Evolutionary conservation across 495 filamentous ascomycete species (phyloP).

Genomic region (Xylaria curta): DNA sequence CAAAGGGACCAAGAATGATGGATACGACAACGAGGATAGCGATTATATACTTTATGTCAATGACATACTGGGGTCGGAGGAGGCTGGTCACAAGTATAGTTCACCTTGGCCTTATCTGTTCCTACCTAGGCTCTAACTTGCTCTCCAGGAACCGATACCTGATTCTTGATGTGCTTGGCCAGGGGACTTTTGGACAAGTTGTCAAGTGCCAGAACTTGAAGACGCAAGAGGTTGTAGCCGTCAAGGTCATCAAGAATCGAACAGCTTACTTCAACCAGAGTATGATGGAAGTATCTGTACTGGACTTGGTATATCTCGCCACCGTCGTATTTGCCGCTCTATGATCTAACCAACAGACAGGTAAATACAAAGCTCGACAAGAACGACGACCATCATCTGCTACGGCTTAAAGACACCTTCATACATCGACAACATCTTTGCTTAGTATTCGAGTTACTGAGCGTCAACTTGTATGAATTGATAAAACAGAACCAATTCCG

Average conservation of each 20-base stretch:
- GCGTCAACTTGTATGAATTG: slow-evolving; percentile 97
- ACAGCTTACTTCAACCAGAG: slow-evolving; percentile 99
- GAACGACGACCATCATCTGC: slow-evolving; percentile 97
- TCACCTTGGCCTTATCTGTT: neutral
- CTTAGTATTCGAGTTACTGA: slow-evolving; percentile 95
- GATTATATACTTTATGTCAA: slow-evolving; percentile 99
- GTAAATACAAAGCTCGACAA: slow-evolving; percentile 98
- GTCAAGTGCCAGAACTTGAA: slow-evolving; percentile 99
- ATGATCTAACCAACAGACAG: slow-evolving; percentile 53
- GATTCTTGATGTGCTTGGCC: slow-evolving; percentile 96
- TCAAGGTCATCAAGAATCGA: slow-evolving; percentile 99
- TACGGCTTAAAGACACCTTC: slow-evolving; percentile 97
- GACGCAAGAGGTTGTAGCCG: slow-evolving; percentile 97
- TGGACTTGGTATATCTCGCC: slow-evolving; percentile 77
- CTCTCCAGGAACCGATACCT: slow-evolving; percentile 86
- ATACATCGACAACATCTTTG: slow-evolving; percentile 98
- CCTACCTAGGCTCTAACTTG: slow-evolving; percentile 2
- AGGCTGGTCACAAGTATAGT: slow-evolving; percentile 92
- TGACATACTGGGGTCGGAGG: slow-evolving; percentile 96
- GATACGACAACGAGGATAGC: slow-evolving; percentile 98
- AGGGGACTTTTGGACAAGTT: slow-evolving; percentile 99
- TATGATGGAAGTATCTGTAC: slow-evolving; percentile 99
- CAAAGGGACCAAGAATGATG: slow-evolving; percentile 98
- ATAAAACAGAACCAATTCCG: slow-evolving; percentile 99
- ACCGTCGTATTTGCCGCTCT: neutral